phyloP scores from a whole-genome alignment of 345 rosid genomes.

The Reutealis trisperma region DNA sequence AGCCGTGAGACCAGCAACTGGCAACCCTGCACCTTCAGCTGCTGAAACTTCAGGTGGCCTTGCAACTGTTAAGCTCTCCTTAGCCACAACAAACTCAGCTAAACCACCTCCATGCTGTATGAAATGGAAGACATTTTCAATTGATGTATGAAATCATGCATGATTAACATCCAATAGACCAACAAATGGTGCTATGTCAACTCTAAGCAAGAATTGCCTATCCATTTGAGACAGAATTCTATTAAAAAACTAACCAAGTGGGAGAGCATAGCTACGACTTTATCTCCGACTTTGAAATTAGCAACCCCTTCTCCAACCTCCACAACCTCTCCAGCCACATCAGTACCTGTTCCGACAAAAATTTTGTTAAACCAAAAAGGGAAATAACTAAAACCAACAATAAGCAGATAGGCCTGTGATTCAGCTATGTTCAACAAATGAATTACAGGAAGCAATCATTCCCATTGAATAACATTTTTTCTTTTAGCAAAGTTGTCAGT shows the following conservation, averaged over 20 bases:
- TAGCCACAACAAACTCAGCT: slow-evolving; percentile 25
- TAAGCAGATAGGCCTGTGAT: not conserved
- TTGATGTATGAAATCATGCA: not conserved
- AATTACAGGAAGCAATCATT: not conserved
- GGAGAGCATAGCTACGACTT: slow-evolving; percentile 36
- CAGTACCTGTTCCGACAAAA: slow-evolving; percentile 26
- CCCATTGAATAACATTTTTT: not conserved
- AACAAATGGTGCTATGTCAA: not conserved
- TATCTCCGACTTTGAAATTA: slow-evolving; percentile 36
- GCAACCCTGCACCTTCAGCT: slow-evolving; percentile 24
- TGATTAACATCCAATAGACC: no score
- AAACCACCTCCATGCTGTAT: slow-evolving; percentile 28
- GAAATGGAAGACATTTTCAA: not conserved
- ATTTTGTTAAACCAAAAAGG: not conserved
- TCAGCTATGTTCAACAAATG: not conserved
- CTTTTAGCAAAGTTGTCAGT: not conserved
- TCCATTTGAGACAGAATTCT: no score
- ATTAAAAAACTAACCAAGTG: slow-evolving; percentile 8
- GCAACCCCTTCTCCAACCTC: slow-evolving; percentile 38
- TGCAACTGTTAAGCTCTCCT: slow-evolving; percentile 14
- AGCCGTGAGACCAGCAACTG: slow-evolving; percentile 25
- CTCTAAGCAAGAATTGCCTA: no score
- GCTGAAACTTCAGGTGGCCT: slow-evolving; percentile 30
- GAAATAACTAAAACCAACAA: not conserved
- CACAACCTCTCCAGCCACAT: slow-evolving; percentile 42